Percentiles rank a stretch among this genome's conserved stretches.
Evolutionary conservation across 202 grass and related monocot species (phyloP).

Genomic region (Setaria viridis): DNA sequence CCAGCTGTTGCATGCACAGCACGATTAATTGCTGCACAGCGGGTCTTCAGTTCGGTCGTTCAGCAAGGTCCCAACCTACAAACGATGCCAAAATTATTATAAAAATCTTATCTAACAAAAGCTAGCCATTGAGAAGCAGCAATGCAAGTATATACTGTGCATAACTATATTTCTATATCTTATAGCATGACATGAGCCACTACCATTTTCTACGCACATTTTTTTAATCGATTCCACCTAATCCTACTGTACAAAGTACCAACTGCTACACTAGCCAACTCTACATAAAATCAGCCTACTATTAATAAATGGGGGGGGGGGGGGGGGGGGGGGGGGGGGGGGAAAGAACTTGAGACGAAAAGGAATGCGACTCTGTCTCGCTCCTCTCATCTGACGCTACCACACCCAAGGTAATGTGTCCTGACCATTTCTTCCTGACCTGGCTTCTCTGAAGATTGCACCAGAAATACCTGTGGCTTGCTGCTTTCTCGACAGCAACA

Average conservation of each 20-base stretch:
- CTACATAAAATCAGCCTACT: not conserved
- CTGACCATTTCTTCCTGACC: not conserved
- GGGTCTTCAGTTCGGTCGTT: not conserved
- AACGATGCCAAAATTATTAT: not conserved
- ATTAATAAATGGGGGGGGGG: not conserved
- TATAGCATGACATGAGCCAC: constrained; percentile 26
- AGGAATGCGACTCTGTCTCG: not conserved
- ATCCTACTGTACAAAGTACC: not conserved
- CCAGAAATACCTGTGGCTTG: not conserved
- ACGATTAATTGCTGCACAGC: not conserved
- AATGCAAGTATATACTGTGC: not conserved
- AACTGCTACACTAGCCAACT: constrained; percentile 50
- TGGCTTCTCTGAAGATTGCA: not conserved
- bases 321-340: too few species aligned
- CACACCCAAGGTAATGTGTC: not conserved
- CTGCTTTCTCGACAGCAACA: not conserved
- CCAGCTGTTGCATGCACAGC: not conserved
- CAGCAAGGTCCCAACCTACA: not conserved
- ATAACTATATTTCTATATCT: not conserved
- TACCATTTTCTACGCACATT: not conserved
- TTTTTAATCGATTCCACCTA: constrained; percentile 32
- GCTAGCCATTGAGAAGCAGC: not conserved
- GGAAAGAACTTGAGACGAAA: not conserved
- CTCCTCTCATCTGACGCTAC: not conserved
- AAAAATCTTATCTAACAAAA: not conserved